Base-by-base conservation (phyloP, 768 basidiomycete genomes). In the Kwoniella dejecticola region DNA sequence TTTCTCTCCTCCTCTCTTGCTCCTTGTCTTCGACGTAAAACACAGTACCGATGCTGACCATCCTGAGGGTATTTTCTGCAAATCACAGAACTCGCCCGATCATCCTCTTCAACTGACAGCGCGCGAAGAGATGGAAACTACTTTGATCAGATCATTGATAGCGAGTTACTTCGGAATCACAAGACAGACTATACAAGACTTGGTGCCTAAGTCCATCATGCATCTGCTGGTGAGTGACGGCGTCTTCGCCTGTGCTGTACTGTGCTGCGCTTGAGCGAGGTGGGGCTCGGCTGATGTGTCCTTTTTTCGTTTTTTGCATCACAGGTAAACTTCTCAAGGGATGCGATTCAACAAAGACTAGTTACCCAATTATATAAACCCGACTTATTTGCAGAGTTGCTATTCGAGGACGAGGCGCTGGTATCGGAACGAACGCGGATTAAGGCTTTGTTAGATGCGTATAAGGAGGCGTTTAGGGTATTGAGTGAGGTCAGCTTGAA, bases 171-270 rank as follows among this genome's bases (percentile, higher is more conserved):
- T 99, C 81, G 83, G 85, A 61, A 98, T 99, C 75, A 89, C 94
- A 23, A 88, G 96, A 42, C 94, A 98, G 79, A 91, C 88, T 75
- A 96, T 99, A 65, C 91, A 97, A 68, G 96, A 99, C 78, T 84
- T 97, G 57, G 85, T 99, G 19, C 96, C 96, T 31, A 99, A 99
- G 80, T 92, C 94, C 21, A 89, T 96, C 81, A 97, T 98, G 95
- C 95, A 97, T 81, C 58, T 76, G 23, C 63, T 76, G 36, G 73
- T 75, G 49, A 59, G 71, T 70, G 7, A 6, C 5, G 33, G 47
- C 17, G 36, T 8, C 8, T 38, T 8, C 8, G 23, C 10, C n/a
- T n/a, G n/a, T n/a, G n/a, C n/a, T n/a, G n/a, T 26, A 19, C 26
- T 26, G 19, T 23, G 12, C 29, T 27, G 12, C 19, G 29, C 17